A percentile compares a stretch with the other conserved stretches of the same genome.
These are phyloP conservation scores for Sarcodon aspratus DNA, from an alignment of 768 basidiomycete species.

Conservation along the genomic window DNA sequence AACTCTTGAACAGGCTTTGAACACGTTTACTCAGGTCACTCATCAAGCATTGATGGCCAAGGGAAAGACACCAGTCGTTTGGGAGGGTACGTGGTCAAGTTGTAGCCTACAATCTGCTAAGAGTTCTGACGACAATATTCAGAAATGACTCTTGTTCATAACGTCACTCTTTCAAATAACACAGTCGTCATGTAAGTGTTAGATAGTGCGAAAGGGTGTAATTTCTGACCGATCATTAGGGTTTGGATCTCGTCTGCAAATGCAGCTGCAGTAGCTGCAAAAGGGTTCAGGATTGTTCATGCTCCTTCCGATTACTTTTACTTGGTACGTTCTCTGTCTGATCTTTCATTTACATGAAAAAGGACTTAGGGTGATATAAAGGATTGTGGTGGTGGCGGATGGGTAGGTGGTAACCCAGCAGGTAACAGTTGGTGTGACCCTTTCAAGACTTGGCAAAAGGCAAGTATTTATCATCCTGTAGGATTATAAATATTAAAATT, in stretches of 20 bases:
- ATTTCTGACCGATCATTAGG: conserved; percentile 19
- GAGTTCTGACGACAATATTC: not conserved
- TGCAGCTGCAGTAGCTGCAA: conserved; percentile 45
- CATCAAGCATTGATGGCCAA: conserved; percentile 17
- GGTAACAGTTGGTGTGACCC: conserved; percentile 68
- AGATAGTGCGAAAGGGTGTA: not conserved
- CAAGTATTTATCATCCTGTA: conserved; percentile 12
- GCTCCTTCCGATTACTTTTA: conserved; percentile 72
- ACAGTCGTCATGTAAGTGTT: conserved; percentile 42
- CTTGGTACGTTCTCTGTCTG: conserved; percentile 26
- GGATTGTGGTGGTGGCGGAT: conserved; percentile 67
- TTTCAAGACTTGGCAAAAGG: conserved; percentile 74
- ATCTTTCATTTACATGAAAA: not conserved
- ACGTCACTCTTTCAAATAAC: conserved; percentile 22
- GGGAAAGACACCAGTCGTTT: conserved; percentile 40
- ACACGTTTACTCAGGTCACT: conserved; percentile 22
- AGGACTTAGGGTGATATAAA: conserved; percentile 6
- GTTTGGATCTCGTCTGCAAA: conserved; percentile 65
- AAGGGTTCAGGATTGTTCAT: conserved; percentile 54
- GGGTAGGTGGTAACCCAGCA: conserved; percentile 43
- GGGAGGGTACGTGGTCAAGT: conserved; percentile 22
- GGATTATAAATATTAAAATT: conserved; percentile 9
- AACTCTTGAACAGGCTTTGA: conserved; percentile 30
- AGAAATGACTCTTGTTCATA: conserved; percentile 25
- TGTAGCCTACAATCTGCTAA: not conserved